Evolutionary conservation across 2,329 filamentous ascomycete species (phyloP), one percentile per base, ranked within the genome.

Genomic region (Ophiocordyceps camponoti-rufipedis): DNA sequence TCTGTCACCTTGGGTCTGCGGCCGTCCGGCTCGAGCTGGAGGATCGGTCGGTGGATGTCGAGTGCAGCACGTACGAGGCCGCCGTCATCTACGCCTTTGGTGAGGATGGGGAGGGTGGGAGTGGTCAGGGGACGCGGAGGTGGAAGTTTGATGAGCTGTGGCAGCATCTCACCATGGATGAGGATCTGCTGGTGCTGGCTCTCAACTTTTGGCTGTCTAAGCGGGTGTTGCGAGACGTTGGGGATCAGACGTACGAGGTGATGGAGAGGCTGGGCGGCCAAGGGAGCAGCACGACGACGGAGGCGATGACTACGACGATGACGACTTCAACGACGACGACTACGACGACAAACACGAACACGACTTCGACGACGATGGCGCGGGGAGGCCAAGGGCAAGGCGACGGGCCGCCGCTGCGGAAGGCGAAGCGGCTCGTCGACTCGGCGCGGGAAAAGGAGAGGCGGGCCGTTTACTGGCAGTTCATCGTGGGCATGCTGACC

Each of bases 401-500:
- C 19, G 61, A 60, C 41, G 53, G n/a, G n/a, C n/a, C 62, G 35
- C 69, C 66, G 19, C 67, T 68, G 23, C 72, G 68, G 5, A 72
- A 78, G 52, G 62, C 68, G 44, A 70, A 67, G 48, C 64, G 59
- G 64, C 67, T 83, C 32, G 32, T 35, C 10, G 32, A 35, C 31
- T 72, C 82, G 19, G 71, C 76, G 51, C 81, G 85, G 58, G 75
- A 79, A 56, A 68, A 71, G 53, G 72, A 74, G 53, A 68, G 69
- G 48, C 68, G 70, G 32, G 62, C 65, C 41, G 73, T 94, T 38
- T 94, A 95, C 62, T 86, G 84, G 76, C 82, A 88, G 55, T 96
- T 94, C 59, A 87, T 98, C 48, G 70, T 87, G 47, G 86, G 85
- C 44, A 96, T 98, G 91, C 67, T 98, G 62, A 95, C 86, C 49